These are phyloP conservation scores for Vigna radiata DNA, from an alignment of 306 rosid species.

Conservation along the genomic window DNA sequence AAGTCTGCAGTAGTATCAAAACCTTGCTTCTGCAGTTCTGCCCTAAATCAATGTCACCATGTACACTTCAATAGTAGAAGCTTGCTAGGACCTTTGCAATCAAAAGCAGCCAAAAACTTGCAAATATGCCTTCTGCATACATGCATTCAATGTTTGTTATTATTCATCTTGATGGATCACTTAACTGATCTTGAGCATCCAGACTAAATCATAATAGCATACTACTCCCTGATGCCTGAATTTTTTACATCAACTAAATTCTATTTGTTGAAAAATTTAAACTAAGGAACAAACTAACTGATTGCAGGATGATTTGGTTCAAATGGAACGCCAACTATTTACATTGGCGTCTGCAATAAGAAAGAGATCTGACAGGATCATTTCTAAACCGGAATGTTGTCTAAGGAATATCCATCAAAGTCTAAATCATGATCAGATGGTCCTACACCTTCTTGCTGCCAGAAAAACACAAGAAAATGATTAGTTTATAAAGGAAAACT, in stretches of 20 bases:
- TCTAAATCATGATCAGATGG: conserved; percentile 73
- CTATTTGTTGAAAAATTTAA: conserved; percentile 46
- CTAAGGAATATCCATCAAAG: conserved; percentile 84
- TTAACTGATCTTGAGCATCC: conserved; percentile 42
- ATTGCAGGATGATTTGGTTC: conserved; percentile 54
- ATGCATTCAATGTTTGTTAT: conserved; percentile 49
- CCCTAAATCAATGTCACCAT: conserved; percentile 51
- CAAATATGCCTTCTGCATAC: conserved; percentile 60
- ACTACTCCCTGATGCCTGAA: conserved; percentile 51
- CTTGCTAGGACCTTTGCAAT: conserved; percentile 48
- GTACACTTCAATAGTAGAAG: conserved; percentile 50
- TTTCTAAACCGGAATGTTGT: conserved; percentile 77
- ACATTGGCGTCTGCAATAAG: conserved; percentile 61
- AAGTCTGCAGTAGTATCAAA: conserved; percentile 56
- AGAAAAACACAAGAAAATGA: conserved; percentile 33
- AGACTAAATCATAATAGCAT: conserved; percentile 44
- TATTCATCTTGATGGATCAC: conserved; percentile 39
- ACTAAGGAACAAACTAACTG: conserved; percentile 43
- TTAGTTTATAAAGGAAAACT: conserved; percentile 1
- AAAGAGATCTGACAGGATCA: conserved; percentile 38
- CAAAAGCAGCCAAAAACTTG: conserved; percentile 61
- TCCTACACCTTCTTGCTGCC: conserved; percentile 77
- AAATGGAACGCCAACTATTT: conserved; percentile 60
- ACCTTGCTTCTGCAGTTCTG: conserved; percentile 51
- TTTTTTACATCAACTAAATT: conserved; percentile 50